Base-by-base conservation (phyloP, 176 grass and related monocot genomes). In the Zoysia japonica region DNA sequence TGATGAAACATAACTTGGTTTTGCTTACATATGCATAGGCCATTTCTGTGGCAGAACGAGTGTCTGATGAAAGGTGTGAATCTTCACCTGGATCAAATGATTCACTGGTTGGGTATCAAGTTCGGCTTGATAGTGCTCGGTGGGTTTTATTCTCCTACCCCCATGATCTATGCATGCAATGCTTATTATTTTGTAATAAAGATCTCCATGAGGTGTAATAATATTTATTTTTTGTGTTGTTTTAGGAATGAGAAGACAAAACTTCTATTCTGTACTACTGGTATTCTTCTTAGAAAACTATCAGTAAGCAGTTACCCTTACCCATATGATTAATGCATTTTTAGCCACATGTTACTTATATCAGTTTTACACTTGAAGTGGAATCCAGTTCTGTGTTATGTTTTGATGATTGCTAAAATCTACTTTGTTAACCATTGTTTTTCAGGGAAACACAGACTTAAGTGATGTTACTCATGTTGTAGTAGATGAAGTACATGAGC, bases 41-140 rank as follows among this genome's bases (percentile, higher is more conserved):
- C 54, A 97, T 97, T 81, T 97, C 94, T 67, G 94, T 97, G 71
- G 89, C 91, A 56, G 94, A 97, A 90, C 94, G 94, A 89, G 94
- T 97, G 47, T 94, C 91, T 67, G 87, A 90, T 85, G 94, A 97
- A 80, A 90, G 94, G 75, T 97, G 91, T 78, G 94, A 97, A 83
- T 83, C 91, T 70, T 97, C 94, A 85, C 94, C 94, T 90, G 94
- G 94, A 79, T 82, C 84, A 40, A 80, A 90, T 49, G 87, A 84
- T 87, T 97, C 94, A 69, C 88, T 92, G 69, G 89, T 97, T 61
- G 91, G 94, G 69, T 97, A 97, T 79, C 94, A 97, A 94, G 94
- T 97, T 90, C 89, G 94, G 49, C 94, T 97, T 65, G 94, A 97
- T 38, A 94, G 85, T 51, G 91, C 94, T 52, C 89, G 94, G 94